phyloP scores from a whole-genome alignment of 257 asterid species.

The Solanum tacnaense region DNA sequence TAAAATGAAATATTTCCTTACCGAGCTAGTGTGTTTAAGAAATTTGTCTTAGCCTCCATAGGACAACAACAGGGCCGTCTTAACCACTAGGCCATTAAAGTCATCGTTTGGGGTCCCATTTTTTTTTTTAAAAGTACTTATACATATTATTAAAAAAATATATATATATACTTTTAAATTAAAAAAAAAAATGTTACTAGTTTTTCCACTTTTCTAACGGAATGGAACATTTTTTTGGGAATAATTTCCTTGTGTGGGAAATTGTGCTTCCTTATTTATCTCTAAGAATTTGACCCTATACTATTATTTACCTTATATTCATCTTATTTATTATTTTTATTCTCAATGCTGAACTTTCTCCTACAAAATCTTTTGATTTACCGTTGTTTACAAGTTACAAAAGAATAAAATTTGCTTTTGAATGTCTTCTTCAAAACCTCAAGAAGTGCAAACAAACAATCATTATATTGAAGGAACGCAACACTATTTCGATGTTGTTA shows the following conservation, averaged over 20 bases:
- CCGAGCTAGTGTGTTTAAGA: neutral
- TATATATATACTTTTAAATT: too few species aligned
- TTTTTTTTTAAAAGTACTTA: too few species aligned
- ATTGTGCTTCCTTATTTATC: neutral
- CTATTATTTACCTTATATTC: too few species aligned
- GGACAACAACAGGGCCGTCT: neutral
- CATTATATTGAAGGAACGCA: neutral
- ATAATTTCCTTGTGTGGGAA: neutral
- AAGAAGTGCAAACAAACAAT: neutral
- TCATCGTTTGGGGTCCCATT: too few species aligned
- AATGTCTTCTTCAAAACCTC: too few species aligned
- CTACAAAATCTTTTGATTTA: too few species aligned
- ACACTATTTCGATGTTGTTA: neutral
- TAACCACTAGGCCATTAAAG: neutral
- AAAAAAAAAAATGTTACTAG: too few species aligned
- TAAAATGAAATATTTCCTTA: neutral
- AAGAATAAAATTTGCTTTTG: neutral
- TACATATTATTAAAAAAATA: too few species aligned
- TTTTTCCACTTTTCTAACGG: too few species aligned
- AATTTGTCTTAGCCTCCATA: neutral
- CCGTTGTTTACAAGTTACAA: neutral
- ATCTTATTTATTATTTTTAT: neutral
- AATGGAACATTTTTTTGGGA: too few species aligned
- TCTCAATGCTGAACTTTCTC: neutral
- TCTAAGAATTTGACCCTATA: too few species aligned